Evolutionary conservation across 2,329 filamentous ascomycete species (phyloP).

Genomic region (Pezicula radicicola): DNA sequence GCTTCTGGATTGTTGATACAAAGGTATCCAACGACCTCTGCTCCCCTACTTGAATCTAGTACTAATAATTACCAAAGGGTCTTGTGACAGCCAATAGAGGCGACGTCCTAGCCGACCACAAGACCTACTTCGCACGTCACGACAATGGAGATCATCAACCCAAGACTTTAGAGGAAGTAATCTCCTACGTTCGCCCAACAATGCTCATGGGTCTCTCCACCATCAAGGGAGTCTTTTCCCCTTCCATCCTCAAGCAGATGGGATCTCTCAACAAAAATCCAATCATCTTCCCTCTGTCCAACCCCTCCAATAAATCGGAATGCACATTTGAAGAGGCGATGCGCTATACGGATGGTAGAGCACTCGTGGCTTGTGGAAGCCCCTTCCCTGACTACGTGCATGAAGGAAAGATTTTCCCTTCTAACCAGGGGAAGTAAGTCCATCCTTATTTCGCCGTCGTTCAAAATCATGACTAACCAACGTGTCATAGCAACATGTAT

Average conservation of each 20-base stretch:
- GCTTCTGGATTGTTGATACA: conserved; percentile 74
- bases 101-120: conserved; percentile 68
- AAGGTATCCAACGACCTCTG: conserved; percentile 16
- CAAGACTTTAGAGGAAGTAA: conserved; percentile 63
- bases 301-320: conserved; percentile 80
- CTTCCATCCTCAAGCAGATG: conserved; percentile 73
- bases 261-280: conserved; percentile 66
- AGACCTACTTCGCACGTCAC: conserved; percentile 35
- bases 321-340: conserved; percentile 74
- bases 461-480: conserved; percentile 1
- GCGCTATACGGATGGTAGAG: conserved; percentile 73
- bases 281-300: conserved; percentile 76
- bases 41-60: background rate
- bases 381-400: conserved; percentile 72
- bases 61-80: conserved; percentile 41
- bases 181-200: conserved; percentile 72
- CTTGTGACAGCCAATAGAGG: conserved; percentile 68
- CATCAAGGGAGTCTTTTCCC: conserved; percentile 69
- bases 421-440: conserved; percentile 45
- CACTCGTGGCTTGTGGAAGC: conserved; percentile 77
- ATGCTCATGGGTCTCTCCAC: conserved; percentile 84
- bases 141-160: conserved; percentile 35
- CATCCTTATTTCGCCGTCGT: background rate
- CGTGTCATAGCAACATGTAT: conserved; percentile 74
- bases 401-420: conserved; percentile 44